These are phyloP conservation scores for Zelopaecilomyces penicillatus DNA, from an alignment of 2,329 filamentous ascomycete genomes.

Conservation along the genomic window DNA sequence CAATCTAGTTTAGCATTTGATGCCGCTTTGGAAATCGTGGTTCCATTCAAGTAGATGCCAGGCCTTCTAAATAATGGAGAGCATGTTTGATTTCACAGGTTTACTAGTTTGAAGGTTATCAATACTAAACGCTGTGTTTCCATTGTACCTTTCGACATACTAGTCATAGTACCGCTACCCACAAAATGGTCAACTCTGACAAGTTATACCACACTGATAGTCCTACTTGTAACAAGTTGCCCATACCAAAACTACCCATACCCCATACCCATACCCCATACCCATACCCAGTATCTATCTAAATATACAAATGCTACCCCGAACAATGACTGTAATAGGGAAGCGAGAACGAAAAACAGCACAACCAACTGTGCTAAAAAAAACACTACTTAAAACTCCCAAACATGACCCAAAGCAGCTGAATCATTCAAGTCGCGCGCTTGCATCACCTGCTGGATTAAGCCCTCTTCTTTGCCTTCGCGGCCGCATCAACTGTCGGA, in stretches of 20 bases:
- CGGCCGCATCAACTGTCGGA: slow-evolving; percentile 23
- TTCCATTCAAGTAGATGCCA: too few species aligned
- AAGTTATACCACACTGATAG: too few species aligned
- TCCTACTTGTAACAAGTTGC: not conserved
- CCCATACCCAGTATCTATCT: slow-evolving; percentile 6
- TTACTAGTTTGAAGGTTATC: too few species aligned
- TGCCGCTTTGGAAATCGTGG: too few species aligned
- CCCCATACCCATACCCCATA: slow-evolving; percentile 5
- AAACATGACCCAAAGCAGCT: not conserved
- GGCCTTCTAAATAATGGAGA: too few species aligned
- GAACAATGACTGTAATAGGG: not conserved
- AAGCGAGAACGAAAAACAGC: slow-evolving; percentile 2
- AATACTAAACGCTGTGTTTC: too few species aligned
- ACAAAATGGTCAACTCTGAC: too few species aligned
- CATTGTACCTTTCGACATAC: too few species aligned
- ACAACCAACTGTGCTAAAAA: not conserved
- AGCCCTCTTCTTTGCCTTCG: slow-evolving; percentile 21
- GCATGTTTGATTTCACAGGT: too few species aligned
- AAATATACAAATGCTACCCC: slow-evolving; percentile 1
- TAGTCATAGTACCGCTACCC: too few species aligned
- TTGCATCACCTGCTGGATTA: slow-evolving; percentile 17
- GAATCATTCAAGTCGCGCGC: not conserved
- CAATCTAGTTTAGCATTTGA: too few species aligned
- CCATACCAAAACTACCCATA: slow-evolving; percentile 4
- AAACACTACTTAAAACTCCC: not conserved